These are phyloP conservation scores for Elsinoe perseae DNA, from an alignment of 2,329 filamentous ascomycete genomes.

Conservation along the genomic window DNA sequence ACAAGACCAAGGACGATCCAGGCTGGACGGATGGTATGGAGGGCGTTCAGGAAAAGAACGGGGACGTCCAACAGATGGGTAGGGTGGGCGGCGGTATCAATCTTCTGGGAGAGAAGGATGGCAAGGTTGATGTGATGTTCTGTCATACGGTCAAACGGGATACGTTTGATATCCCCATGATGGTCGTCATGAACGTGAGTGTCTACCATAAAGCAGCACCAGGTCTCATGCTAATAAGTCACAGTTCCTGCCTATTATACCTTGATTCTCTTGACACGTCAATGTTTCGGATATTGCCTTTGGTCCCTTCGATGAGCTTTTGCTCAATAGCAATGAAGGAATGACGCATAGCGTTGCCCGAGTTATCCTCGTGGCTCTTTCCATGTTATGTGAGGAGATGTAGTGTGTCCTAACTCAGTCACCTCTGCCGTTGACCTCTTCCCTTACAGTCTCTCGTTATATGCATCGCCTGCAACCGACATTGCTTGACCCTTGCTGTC, in stretches of 20 bases:
- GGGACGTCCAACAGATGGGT: conserved; percentile 21
- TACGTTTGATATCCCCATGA: conserved; percentile 96
- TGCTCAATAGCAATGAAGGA: neutral
- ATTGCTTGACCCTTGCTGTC: neutral
- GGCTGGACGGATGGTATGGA: conserved; percentile 25
- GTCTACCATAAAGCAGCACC: neutral
- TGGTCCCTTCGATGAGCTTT: too few species aligned
- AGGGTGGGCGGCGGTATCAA: conserved; percentile 55
- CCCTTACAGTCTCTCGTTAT: neutral
- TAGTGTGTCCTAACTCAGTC: neutral
- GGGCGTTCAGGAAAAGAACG: neutral
- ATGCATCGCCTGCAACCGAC: neutral
- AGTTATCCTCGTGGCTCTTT: neutral
- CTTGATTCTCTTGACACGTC: neutral
- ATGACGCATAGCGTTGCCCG: neutral
- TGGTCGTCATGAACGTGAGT: conserved; percentile 97
- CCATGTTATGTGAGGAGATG: neutral
- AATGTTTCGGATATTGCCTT: neutral
- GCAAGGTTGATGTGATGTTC: conserved; percentile 89
- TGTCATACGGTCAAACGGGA: conserved; percentile 97
- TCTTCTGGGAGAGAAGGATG: conserved; percentile 69
- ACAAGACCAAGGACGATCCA: conserved; percentile 62
- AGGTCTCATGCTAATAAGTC: neutral
- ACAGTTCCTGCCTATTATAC: conserved; percentile 19
- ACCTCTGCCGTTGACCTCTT: neutral